phyloP scores from a whole-genome alignment of 2,329 filamentous ascomycete genomes.

The Aspergillus floridensis region DNA sequence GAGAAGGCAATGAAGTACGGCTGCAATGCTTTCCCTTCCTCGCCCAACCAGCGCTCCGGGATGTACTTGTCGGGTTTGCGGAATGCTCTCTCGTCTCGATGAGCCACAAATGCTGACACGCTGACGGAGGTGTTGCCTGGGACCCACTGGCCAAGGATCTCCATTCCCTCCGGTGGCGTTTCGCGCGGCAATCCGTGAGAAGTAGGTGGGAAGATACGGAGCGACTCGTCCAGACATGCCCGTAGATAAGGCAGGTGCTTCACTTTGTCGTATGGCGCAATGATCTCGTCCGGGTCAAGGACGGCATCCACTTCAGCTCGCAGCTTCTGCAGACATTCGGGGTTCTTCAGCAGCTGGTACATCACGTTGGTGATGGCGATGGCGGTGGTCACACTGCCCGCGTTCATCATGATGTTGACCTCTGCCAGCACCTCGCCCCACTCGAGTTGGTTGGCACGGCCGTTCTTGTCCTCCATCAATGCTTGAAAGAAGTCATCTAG shows the following conservation, averaged over 20 bases:
- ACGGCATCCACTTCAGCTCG: slow-evolving; percentile 49
- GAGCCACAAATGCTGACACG: slow-evolving; percentile 40
- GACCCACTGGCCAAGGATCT: slow-evolving; percentile 47
- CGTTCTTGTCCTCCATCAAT: slow-evolving; percentile 53
- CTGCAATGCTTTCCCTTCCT: slow-evolving; percentile 40
- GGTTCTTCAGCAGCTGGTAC: slow-evolving; percentile 53
- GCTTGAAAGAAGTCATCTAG: slow-evolving; percentile 59
- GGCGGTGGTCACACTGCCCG: slow-evolving; percentile 53
- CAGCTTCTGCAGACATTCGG: slow-evolving; percentile 39
- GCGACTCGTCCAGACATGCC: slow-evolving; percentile 52
- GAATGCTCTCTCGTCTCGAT: slow-evolving; percentile 40
- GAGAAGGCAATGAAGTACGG: slow-evolving; percentile 43
- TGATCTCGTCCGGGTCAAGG: slow-evolving; percentile 43
- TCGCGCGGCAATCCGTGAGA: slow-evolving; percentile 45
- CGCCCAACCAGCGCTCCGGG: slow-evolving; percentile 46
- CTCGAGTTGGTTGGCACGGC: slow-evolving; percentile 48
- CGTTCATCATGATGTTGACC: slow-evolving; percentile 46
- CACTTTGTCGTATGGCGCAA: slow-evolving; percentile 51
- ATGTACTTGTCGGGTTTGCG: slow-evolving; percentile 39
- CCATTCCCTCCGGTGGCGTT: slow-evolving; percentile 46
- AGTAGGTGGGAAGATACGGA: slow-evolving; percentile 48
- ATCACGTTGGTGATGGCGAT: slow-evolving; percentile 55
- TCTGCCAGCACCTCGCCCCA: slow-evolving; percentile 60
- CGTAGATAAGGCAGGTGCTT: slow-evolving; percentile 53
- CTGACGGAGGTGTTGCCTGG: slow-evolving; percentile 46